These are phyloP conservation scores for Ustilago curta DNA, from an alignment of 1,284 basidiomycete species.

Conservation along the genomic window DNA sequence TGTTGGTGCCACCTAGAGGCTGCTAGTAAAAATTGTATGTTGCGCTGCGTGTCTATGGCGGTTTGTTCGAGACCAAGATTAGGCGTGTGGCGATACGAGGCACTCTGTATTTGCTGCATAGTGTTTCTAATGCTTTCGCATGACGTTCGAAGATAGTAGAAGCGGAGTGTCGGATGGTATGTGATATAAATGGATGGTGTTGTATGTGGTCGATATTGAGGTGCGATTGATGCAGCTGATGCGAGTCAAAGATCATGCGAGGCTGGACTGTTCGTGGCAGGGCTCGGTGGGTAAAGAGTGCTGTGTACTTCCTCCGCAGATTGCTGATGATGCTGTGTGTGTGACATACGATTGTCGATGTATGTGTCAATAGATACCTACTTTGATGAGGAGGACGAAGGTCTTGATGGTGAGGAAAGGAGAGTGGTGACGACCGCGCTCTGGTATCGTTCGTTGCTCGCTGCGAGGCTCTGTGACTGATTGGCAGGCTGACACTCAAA, in stretches of 20 bases:
- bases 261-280: constrained; percentile 9
- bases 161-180: no score
- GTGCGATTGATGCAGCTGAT: not conserved
- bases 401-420: constrained; percentile 52
- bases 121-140: not conserved
- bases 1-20: not conserved
- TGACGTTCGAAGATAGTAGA: not conserved
- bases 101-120: not conserved
- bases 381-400: constrained; percentile 35
- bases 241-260: not conserved
- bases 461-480: constrained; percentile 2
- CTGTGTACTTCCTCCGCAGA: constrained; percentile 7
- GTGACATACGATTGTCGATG: constrained; percentile 16
- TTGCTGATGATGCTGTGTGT: constrained; percentile 12
- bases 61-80: not conserved
- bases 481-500: not conserved
- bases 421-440: constrained; percentile 17
- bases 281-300: not conserved
- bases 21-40: not conserved
- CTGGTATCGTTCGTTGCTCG: constrained; percentile 19
- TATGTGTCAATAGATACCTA: constrained; percentile 33
- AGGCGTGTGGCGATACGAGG: not conserved
- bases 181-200: not conserved
- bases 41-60: no score
- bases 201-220: not conserved